A percentile compares a stretch with the other conserved stretches of the same genome.
phyloP scores from a whole-genome alignment of 2,329 filamentous ascomycete genomes.

The Metarhizium robertsii region DNA sequence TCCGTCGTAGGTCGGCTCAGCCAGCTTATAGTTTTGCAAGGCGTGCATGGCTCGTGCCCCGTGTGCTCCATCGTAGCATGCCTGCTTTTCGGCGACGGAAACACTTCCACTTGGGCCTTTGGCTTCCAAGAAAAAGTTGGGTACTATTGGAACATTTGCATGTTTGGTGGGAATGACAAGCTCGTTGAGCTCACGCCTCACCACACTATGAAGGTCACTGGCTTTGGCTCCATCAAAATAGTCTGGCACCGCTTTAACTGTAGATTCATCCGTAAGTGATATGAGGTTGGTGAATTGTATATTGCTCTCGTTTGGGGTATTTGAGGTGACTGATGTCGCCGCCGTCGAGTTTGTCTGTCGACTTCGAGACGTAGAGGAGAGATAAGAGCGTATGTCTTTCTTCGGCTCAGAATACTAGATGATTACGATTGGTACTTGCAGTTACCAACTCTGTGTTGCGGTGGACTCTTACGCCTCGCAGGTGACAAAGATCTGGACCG shows the following conservation, averaged over 20 bases:
- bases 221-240: constrained; percentile 22
- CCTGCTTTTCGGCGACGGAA: constrained; percentile 20
- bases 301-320: constrained; percentile 13
- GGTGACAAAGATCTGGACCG: not conserved
- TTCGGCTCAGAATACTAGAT: not conserved
- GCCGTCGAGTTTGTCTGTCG: constrained; percentile 2
- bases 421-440: not conserved
- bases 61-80: constrained; percentile 23
- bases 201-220: constrained; percentile 14
- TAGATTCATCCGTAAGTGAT: constrained; percentile 24
- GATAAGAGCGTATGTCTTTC: not conserved
- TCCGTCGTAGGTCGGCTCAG: constrained; percentile 22
- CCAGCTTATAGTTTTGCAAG: constrained; percentile 21
- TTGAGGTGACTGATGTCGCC: constrained; percentile 4
- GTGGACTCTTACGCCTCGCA: not conserved
- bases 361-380: not conserved
- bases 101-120: constrained; percentile 23
- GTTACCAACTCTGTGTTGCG: not conserved
- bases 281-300: constrained; percentile 25
- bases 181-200: constrained; percentile 14
- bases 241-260: constrained; percentile 22
- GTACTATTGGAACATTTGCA: constrained; percentile 19
- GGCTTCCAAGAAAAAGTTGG: constrained; percentile 29
- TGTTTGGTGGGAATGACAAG: constrained; percentile 23
- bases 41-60: constrained; percentile 24